These are phyloP conservation scores for Anethum foeniculum DNA, from an alignment of 140 eudicot genomes.

Conservation along the genomic window DNA sequence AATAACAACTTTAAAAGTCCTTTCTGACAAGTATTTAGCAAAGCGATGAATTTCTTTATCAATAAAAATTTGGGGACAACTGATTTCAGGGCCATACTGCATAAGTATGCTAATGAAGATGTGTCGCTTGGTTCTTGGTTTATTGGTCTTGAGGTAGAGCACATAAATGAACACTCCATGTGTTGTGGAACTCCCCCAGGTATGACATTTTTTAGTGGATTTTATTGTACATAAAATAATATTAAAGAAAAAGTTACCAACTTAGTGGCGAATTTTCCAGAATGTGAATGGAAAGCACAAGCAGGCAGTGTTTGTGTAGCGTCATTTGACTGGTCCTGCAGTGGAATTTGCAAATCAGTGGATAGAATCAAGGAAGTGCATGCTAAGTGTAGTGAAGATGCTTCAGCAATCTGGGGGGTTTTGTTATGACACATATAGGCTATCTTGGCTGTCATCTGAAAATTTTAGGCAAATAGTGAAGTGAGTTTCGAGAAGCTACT, in stretches of 20 bases:
- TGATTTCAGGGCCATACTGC: conserved; percentile 39
- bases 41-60: not conserved
- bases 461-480: not conserved
- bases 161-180: conserved; percentile 54
- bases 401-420: conserved; percentile 27
- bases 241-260: not conserved
- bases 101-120: conserved; percentile 60
- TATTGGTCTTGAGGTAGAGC: conserved; percentile 54
- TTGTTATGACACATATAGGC: conserved; percentile 8
- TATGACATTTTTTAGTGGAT: not conserved
- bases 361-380: conserved; percentile 26
- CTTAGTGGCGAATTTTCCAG: not conserved
- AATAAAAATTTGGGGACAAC: not conserved
- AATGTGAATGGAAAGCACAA: conserved; percentile 23
- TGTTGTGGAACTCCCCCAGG: conserved; percentile 77
- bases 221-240: not conserved
- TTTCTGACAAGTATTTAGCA: not conserved
- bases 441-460: not conserved
- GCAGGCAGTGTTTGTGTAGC: conserved; percentile 24
- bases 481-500: not conserved
- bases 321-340: conserved; percentile 26
- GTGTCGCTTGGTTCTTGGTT: conserved; percentile 66
- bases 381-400: conserved; percentile 23
- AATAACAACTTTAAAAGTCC: not conserved
- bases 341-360: conserved; percentile 30